phyloP scores from a whole-genome alignment of 2,329 filamentous ascomycete genomes.

The Penicillium psychrosexuale region DNA sequence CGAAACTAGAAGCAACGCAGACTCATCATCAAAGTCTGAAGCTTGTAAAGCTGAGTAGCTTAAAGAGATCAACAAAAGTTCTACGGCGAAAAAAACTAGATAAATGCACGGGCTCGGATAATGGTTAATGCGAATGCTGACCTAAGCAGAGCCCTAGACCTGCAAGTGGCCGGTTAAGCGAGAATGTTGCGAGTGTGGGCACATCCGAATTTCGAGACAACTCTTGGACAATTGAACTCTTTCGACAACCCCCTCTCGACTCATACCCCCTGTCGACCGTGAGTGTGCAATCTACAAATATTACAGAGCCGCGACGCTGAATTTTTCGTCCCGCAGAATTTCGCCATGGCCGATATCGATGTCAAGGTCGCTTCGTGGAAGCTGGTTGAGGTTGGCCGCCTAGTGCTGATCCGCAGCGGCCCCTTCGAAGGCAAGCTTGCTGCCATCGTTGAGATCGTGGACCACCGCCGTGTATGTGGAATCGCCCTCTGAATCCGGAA shows the following conservation, averaged over 20 bases:
- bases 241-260: conserved; percentile 38
- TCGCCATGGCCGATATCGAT: conserved; percentile 78
- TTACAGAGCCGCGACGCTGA: conserved; percentile 24
- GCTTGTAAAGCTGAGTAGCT: conserved; percentile 6
- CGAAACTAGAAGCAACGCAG: neutral
- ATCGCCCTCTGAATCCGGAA: conserved; percentile 11
- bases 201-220: conserved; percentile 41
- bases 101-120: conserved; percentile 26
- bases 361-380: conserved; percentile 85
- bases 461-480: conserved; percentile 95
- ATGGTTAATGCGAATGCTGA: conserved; percentile 16
- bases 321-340: conserved; percentile 48
- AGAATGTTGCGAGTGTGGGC: conserved; percentile 37
- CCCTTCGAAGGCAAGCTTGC: conserved; percentile 82
- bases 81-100: conserved; percentile 19
- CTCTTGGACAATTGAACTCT: conserved; percentile 34
- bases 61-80: conserved; percentile 4
- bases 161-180: conserved; percentile 41
- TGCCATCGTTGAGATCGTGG: conserved; percentile 97
- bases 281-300: conserved; percentile 28
- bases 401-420: conserved; percentile 85
- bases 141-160: conserved; percentile 37
- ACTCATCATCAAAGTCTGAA: conserved; percentile 9
- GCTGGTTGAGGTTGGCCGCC: conserved; percentile 96
- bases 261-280: conserved; percentile 42